phyloP scores from a whole-genome alignment of 345 rosid genomes.

The Heritiera fomes region DNA sequence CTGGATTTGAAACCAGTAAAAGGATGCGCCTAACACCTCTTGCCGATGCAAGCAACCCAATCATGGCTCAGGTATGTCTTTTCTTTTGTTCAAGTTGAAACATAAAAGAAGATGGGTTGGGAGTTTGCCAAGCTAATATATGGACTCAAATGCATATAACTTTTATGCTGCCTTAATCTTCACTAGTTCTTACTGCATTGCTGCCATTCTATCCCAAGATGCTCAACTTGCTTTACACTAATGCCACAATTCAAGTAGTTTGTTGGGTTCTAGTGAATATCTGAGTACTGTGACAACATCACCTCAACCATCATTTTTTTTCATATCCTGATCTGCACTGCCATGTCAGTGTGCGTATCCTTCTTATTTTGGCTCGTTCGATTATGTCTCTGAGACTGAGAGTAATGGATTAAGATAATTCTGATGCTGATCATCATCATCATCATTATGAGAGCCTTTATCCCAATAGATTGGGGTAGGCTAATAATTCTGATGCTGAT shows the following conservation, averaged over 20 bases:
- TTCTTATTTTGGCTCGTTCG: not conserved
- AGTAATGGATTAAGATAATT: not conserved
- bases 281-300: not conserved
- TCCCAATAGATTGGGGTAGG: too few relatives aligned
- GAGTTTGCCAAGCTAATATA: not conserved
- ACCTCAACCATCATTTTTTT: not conserved
- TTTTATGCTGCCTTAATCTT: not conserved
- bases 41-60: constrained; percentile 97
- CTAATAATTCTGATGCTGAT: not conserved
- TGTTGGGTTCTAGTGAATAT: not conserved
- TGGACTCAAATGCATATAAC: not conserved
- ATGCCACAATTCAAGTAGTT: not conserved
- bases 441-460: too few relatives aligned
- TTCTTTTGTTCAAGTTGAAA: constrained; percentile 1
- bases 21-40: constrained; percentile 70
- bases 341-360: not conserved
- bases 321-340: not conserved
- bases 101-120: not conserved
- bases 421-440: not conserved
- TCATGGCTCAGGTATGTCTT: constrained; percentile 83
- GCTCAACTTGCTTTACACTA: constrained; percentile 4
- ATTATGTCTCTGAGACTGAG: not conserved
- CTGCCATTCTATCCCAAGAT: not conserved
- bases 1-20: constrained; percentile 48
- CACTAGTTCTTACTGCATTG: not conserved